Percentiles rank a stretch among this genome's conserved stretches.
Conservation (phyloP, 441 rosid species). For the Adansonia madagascariensis region DNA sequence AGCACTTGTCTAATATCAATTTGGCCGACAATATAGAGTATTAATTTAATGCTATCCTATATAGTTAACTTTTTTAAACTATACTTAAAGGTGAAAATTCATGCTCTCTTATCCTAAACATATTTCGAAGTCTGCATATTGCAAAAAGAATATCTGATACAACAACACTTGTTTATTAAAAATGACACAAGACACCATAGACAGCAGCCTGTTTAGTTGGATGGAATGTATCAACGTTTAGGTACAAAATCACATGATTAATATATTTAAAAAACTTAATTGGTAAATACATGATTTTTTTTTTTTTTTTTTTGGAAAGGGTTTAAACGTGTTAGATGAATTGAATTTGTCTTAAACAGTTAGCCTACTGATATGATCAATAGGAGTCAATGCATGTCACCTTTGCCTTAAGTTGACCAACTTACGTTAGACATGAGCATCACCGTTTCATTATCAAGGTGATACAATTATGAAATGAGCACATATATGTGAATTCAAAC, state of each 20-base stretch:
- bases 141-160: background rate
- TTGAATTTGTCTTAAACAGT: constrained; percentile 7
- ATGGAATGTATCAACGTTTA: constrained; percentile 5
- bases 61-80: background rate
- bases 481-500: background rate
- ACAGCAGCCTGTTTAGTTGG: background rate
- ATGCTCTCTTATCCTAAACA: background rate
- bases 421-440: background rate
- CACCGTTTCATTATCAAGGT: background rate
- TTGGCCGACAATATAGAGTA: background rate
- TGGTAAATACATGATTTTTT: background rate
- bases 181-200: background rate
- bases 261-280: background rate
- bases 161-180: background rate
- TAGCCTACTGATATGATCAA: background rate
- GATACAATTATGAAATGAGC: background rate
- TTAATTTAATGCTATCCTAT: background rate
- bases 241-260: constrained; percentile 1
- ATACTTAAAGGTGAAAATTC: background rate
- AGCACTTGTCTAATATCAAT: constrained; percentile 12
- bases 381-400: constrained; percentile 11
- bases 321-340: constrained; percentile 10
- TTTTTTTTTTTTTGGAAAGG: background rate
- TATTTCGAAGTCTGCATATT: background rate
- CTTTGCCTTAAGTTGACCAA: constrained; percentile 12